Conservation (phyloP, 306 rosid species). For the Hippophae gyantsensis region DNA sequence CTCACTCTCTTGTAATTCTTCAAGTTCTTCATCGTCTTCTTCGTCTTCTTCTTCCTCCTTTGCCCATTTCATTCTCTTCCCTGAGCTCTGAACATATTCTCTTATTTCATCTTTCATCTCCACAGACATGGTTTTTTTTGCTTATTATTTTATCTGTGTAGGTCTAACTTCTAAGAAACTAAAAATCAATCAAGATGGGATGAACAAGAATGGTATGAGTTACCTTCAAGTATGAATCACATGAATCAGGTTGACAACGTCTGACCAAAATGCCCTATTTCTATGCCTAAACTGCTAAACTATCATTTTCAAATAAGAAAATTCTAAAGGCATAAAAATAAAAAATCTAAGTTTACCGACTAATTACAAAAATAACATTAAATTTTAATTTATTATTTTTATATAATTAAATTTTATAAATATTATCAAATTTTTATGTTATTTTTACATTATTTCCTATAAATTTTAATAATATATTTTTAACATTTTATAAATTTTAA, state of each 20-base stretch:
- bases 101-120: slow-evolving; percentile 34
- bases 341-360: not conserved
- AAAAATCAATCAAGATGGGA: not conserved
- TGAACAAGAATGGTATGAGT: not conserved
- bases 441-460: too few species aligned
- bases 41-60: slow-evolving; percentile 18
- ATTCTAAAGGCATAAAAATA: not conserved
- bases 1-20: slow-evolving; percentile 31
- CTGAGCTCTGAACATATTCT: slow-evolving; percentile 34
- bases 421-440: too few species aligned
- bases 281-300: not conserved
- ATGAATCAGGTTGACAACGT: not conserved
- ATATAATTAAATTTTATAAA: too few species aligned
- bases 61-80: slow-evolving; percentile 63
- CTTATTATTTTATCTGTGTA: not conserved
- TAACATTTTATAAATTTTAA: too few species aligned
- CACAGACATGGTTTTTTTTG: slow-evolving; percentile 38
- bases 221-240: not conserved
- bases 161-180: not conserved
- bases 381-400: too few species aligned
- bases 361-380: not conserved
- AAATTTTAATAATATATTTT: too few species aligned
- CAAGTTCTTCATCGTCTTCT: slow-evolving; percentile 6
- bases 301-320: not conserved
- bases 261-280: not conserved